Base-by-base conservation (phyloP, 306 rosid genomes). In the Gillenia trifoliata region DNA sequence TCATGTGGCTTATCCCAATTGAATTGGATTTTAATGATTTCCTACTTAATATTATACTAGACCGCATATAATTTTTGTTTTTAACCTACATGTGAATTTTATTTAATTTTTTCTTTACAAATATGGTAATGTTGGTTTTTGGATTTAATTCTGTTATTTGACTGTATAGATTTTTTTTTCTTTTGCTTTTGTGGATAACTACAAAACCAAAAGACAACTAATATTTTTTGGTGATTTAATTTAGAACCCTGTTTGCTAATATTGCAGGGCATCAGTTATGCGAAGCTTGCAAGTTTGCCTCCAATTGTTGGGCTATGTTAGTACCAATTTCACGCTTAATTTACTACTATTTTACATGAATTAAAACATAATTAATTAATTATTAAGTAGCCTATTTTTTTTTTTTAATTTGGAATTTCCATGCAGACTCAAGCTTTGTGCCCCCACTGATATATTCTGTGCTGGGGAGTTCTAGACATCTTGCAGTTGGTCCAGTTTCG, bases 211-310 rank as follows among this genome's bases (percentile, higher is more conserved):
- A 41, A 43, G 71, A 26, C 56, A 43, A 67, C 60, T 26, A 23
- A 30, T n/a, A 40, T 3, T 54, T 38, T 11, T 70, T 57, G 56
- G 57, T 41, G 55, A 47, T 74, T 34, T 59, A 55, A 75, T 66
- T 12, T 8, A 1, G 13, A 31, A 12, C 12, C 7, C 50, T 31
- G 7, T 59, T 68, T 73, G 57, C 6, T 63, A 26, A 62, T 61
- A 12, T 15, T 82, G 88, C 88, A 95, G 99, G 99, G 99, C 45
- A 92, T 95, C 70, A 95, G 99, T 57, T 95, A 95, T 82, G 99
- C 99, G 33, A 95, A 95, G 88, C 97, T 95, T 75, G 99, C 99
- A 73, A 89, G 88, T 83, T 80, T 95, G 92, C 99, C 99, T 55
- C 97, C 99, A 2, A 95, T 95, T 68, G 75, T 95, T 68, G 99